phyloP scores from a whole-genome alignment of 371 early-diverging fungal genomes.

The Mucor saturninus region DNA sequence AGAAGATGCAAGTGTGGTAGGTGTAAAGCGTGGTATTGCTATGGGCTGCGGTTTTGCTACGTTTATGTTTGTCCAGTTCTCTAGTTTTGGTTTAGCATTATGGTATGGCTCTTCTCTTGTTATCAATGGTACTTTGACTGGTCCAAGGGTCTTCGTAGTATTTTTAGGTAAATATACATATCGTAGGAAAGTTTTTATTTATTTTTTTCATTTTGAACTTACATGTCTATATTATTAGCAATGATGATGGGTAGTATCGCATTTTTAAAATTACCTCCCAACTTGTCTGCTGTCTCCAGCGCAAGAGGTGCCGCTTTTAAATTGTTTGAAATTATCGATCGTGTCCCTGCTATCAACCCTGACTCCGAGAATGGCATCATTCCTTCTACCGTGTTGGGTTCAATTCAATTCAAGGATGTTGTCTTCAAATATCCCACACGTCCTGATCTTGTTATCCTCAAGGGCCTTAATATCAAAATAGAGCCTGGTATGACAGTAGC shows the following conservation, averaged over 20 bases:
- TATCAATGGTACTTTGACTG: conserved; percentile 46
- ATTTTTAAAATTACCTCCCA: conserved; percentile 52
- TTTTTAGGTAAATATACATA: conserved; percentile 46
- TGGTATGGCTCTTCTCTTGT: conserved; percentile 78
- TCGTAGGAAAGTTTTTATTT: no score
- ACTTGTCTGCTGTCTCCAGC: conserved; percentile 60
- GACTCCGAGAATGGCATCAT: conserved; percentile 47
- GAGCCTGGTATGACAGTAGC: conserved; percentile 68
- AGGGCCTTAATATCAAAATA: conserved; percentile 61
- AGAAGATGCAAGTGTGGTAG: conserved; percentile 57
- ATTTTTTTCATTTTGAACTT: background rate
- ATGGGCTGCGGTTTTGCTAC: conserved; percentile 63
- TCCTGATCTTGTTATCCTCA: conserved; percentile 59
- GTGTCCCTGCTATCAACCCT: conserved; percentile 70
- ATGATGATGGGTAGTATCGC: conserved; percentile 62
- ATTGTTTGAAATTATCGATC: conserved; percentile 81
- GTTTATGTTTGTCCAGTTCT: conserved; percentile 67
- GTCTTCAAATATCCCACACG: conserved; percentile 74
- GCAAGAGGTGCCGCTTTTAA: conserved; percentile 70
- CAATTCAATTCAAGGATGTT: conserved; percentile 72
- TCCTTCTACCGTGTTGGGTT: conserved; percentile 38
- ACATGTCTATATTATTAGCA: conserved; percentile 16
- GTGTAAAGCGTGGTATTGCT: conserved; percentile 57
- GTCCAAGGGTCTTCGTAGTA: conserved; percentile 66
- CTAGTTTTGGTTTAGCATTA: conserved; percentile 75